Percentiles rank a stretch among this genome's conserved stretches.
Conservation (phyloP, 495 filamentous ascomycete genomes). For the Thermochaetoides thermophila region DNA sequence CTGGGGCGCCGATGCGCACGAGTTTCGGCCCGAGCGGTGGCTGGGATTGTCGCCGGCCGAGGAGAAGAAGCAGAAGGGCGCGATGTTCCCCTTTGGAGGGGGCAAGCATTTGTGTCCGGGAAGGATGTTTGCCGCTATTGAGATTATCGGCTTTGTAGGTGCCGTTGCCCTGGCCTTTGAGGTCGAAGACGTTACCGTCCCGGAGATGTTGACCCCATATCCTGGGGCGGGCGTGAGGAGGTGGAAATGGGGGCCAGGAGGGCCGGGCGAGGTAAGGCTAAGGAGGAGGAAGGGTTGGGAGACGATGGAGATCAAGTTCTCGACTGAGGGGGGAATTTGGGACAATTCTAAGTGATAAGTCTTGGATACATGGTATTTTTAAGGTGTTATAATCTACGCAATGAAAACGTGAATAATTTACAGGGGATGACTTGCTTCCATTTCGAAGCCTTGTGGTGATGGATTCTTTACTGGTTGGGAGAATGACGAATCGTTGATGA, state of each 20-base stretch:
- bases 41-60: conserved; percentile 9
- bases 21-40: conserved; percentile 22
- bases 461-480: too few species aligned
- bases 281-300: neutral
- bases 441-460: too few species aligned
- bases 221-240: conserved; percentile 1
- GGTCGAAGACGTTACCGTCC: conserved; percentile 7
- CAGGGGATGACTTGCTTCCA: too few species aligned
- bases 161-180: conserved; percentile 27
- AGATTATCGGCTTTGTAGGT: conserved; percentile 22
- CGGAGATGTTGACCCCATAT: neutral
- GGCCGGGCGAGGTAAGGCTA: neutral
- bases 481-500: too few species aligned
- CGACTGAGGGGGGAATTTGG: neutral
- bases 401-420: too few species aligned
- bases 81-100: conserved; percentile 29
- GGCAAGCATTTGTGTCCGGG: conserved; percentile 33
- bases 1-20: conserved; percentile 20
- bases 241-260: neutral
- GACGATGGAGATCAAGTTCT: neutral
- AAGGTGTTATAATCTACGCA: too few species aligned
- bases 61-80: conserved; percentile 7
- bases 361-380: too few species aligned
- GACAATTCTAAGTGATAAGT: too few species aligned
- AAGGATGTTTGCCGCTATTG: conserved; percentile 27